Conservation (phyloP, 306 rosid species). For the Biancaea sappan region DNA sequence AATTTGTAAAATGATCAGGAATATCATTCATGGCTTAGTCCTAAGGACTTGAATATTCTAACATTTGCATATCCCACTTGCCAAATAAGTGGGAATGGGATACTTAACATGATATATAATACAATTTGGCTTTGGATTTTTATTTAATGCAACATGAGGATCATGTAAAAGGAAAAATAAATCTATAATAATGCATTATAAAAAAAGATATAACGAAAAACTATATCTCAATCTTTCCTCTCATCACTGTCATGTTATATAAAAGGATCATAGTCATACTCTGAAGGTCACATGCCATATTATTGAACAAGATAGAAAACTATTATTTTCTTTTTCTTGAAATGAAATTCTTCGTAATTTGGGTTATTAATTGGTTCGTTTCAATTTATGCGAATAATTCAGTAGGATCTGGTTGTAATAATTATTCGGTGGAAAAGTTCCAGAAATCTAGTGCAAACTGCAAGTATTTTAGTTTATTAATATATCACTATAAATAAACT, state of each 20-base stretch:
- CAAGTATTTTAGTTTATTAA: not conserved
- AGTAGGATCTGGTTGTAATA: not conserved
- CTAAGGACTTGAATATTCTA: not conserved
- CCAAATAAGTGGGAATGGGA: conserved; percentile 12
- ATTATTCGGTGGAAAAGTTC: not conserved
- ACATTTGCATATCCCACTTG: conserved; percentile 8
- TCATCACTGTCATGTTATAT: not conserved
- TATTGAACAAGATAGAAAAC: not conserved
- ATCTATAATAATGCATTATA: no score
- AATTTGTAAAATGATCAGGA: conserved; percentile 29
- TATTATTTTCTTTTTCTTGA: not conserved
- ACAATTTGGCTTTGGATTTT: not conserved
- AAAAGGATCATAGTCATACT: not conserved
- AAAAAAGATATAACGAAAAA: no score
- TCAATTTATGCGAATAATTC: not conserved
- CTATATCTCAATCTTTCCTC: no score
- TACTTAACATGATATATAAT: no score
- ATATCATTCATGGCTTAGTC: conserved; percentile 25
- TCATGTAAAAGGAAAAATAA: not conserved
- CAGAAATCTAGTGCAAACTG: conserved; percentile 33
- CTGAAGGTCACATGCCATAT: not conserved
- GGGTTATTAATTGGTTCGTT: not conserved
- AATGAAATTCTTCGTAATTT: conserved; percentile 30
- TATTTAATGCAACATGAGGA: not conserved
- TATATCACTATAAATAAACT: no score